A percentile compares a stretch with the other conserved stretches of the same genome.
phyloP scores from a whole-genome alignment of 202 grass and related monocot genomes.

The Musa balbisiana region DNA sequence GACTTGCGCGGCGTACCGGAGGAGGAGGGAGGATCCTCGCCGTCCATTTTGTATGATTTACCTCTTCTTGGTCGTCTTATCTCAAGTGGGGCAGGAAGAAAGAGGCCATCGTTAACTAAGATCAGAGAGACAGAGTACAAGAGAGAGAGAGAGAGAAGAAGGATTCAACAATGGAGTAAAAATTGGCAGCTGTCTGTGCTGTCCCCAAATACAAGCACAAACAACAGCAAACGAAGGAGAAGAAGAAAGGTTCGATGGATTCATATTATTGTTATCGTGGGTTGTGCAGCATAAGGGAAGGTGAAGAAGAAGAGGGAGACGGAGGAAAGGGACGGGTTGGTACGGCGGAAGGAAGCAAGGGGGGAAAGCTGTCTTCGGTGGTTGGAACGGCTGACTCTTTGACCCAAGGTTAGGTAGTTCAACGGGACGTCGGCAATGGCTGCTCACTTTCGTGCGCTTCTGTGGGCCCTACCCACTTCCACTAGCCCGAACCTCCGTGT shows the following conservation, averaged over 20 bases:
- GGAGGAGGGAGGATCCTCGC: constrained; percentile 15
- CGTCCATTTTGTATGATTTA: not conserved
- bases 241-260: not conserved
- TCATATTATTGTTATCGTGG: too few relatives aligned
- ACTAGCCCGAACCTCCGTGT: not conserved
- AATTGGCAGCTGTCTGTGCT: not conserved
- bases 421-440: not conserved
- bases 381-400: not conserved
- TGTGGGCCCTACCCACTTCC: not conserved
- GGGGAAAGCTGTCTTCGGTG: not conserved
- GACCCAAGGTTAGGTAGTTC: not conserved
- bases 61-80: not conserved
- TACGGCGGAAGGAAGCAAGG: not conserved
- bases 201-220: not conserved
- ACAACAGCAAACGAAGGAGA: not conserved
- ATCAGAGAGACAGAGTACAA: not conserved
- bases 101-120: not conserved
- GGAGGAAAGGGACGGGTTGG: not conserved
- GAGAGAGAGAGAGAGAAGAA: not conserved
- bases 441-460: not conserved
- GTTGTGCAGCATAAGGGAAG: not conserved
- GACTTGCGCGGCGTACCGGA: constrained; percentile 33
- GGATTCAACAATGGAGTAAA: not conserved
- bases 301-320: too few relatives aligned
- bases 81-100: not conserved